Percentiles rank a stretch among this genome's conserved stretches.
These are phyloP conservation scores for Cercophora newfieldiana DNA, from an alignment of 495 filamentous ascomycete species.

Conservation along the genomic window DNA sequence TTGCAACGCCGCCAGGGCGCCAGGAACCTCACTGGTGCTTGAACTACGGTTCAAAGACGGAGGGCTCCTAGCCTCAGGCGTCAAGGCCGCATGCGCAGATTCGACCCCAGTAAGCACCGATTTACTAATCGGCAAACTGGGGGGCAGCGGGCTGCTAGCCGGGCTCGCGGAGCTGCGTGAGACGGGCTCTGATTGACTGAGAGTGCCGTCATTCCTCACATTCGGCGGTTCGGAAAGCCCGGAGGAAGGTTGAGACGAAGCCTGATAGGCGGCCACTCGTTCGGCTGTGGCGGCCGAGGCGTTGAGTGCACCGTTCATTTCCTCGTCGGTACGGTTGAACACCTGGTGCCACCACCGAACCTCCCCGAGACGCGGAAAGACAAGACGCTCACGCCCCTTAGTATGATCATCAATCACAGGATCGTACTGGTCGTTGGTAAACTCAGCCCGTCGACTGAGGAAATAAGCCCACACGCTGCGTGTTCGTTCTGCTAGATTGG, in stretches of 20 bases:
- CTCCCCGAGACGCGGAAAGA: conserved; percentile 69
- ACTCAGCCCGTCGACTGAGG: conserved; percentile 72
- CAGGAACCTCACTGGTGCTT: conserved; percentile 42
- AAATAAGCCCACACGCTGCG: conserved; percentile 96
- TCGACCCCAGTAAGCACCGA: conserved; percentile 47
- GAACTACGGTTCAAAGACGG: conserved; percentile 42
- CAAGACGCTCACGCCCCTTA: conserved; percentile 74
- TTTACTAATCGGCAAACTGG: conserved; percentile 36
- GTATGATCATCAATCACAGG: conserved; percentile 71
- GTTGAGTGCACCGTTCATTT: conserved; percentile 81
- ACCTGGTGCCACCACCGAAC: conserved; percentile 90
- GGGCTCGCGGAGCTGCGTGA: conserved; percentile 25
- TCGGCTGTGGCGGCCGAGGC: conserved; percentile 39
- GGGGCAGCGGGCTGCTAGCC: conserved; percentile 35
- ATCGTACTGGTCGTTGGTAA: conserved; percentile 79
- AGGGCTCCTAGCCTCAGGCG: conserved; percentile 34
- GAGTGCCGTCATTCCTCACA: conserved; percentile 16
- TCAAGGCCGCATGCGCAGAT: conserved; percentile 40
- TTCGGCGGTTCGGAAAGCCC: conserved; percentile 20
- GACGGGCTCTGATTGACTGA: conserved; percentile 25
- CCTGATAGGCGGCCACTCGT: conserved; percentile 31
- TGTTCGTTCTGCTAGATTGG: conserved; percentile 68
- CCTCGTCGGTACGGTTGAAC: conserved; percentile 79
- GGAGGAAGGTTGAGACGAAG: conserved; percentile 26
- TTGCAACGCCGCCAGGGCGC: conserved; percentile 42